Evolutionary conservation across 495 filamentous ascomycete genomes (phyloP), one percentile per base, ranked within the genome.

Genomic region (Trypethelium eluteriae): DNA sequence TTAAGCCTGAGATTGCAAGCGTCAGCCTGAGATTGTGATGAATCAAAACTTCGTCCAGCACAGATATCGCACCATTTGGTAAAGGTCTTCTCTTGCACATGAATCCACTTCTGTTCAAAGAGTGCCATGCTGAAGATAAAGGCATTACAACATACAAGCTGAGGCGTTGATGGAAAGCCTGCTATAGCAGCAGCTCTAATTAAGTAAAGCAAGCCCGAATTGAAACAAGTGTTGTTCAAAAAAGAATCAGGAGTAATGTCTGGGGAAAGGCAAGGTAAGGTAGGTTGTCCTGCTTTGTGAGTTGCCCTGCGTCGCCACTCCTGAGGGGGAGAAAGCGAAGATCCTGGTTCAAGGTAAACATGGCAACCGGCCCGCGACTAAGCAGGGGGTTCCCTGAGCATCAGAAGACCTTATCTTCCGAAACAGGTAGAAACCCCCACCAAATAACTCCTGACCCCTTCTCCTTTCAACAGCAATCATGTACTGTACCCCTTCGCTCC

Each of bases 81-180:
- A 76, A 98, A 98, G n/a, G 94, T 98, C 84, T 98, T 98, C 77
- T 97, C 89, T 80, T 98, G 93, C 73, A 96, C 93, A 73, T 87
- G 91, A 73, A 98, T 87, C 93, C 93, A 98, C 79, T 88, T 88
- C 82, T 93, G 89, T 81, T 96, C 86, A 71, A 86, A 81, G 76
- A 82, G 77, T 76, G 84, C 81, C 85, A 88, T 87, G 66, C 2
- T 66, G 39, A 49, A 25, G n/a, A 38, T 44, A 63, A 41, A 63
- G 53, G 53, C 53, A 59, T 59, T 36, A 34, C 53, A 11, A 36
- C 7, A 36, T 59, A 36, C 18, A 14, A 59, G 14, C 36, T 59
- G 6, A 59, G 3, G 53, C 53, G 32, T 35, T 36, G 7, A 35
- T 4, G 11, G 7, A 11, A 36, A 18, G 49, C 18, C 53, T 59